Evolutionary conservation across 139 green algal species (phyloP).

Genomic region (Medakamo hakoo): DNA sequence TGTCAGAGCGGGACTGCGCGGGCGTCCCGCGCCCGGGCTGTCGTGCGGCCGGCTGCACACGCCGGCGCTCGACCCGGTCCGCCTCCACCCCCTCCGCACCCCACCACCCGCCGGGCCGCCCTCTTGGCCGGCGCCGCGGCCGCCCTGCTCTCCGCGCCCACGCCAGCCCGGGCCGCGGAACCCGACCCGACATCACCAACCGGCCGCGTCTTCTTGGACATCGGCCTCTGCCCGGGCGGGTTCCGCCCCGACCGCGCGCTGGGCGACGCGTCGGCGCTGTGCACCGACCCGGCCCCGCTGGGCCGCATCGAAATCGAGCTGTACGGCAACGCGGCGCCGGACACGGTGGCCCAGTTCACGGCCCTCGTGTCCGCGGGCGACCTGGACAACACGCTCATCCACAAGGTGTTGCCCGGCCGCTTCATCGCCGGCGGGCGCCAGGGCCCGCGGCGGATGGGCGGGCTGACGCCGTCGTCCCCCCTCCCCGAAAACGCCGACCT

Average conservation of each 20-base stretch:
- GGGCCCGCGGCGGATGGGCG: constrained; percentile 1
- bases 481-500: constrained; percentile 1
- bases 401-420: constrained; percentile 4
- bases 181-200: background rate
- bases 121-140: background rate
- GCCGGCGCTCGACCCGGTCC: too few species aligned
- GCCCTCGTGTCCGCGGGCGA: background rate
- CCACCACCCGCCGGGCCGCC: background rate
- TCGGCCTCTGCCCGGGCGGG: constrained; percentile 1
- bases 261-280: constrained; percentile 4
- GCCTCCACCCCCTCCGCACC: too few species aligned
- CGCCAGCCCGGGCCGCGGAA: background rate
- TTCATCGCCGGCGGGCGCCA: constrained; percentile 5
- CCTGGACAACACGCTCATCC: constrained; percentile 1
- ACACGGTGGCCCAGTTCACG: background rate
- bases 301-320: constrained; percentile 9
- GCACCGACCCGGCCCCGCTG: constrained; percentile 1
- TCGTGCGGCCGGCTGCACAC: too few species aligned
- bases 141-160: background rate
- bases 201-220: constrained; percentile 2
- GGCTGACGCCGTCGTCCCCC: background rate
- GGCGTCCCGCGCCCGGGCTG: too few species aligned
- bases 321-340: constrained; percentile 9
- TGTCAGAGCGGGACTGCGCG: too few species aligned
- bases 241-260: constrained; percentile 1